Evolutionary conservation across 345 rosid species (phyloP).

Genomic region (Eucalyptus polyanthemos): DNA sequence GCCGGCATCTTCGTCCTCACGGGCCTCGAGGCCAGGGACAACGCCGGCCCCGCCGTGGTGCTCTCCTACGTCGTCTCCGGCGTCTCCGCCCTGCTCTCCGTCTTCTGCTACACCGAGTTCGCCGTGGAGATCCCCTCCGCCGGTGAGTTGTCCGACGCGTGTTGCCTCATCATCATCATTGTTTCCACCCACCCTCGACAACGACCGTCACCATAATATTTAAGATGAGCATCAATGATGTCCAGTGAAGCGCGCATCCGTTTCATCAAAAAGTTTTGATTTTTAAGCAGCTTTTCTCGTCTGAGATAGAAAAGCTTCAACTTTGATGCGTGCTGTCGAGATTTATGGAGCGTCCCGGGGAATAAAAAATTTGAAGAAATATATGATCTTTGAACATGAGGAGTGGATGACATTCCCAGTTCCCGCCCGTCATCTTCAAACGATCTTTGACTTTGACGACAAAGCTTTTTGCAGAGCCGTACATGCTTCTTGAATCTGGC

Average conservation of each 20-base stretch:
- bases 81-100: conserved; percentile 31
- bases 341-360: background rate
- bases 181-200: background rate
- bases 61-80: conserved; percentile 31
- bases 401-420: background rate
- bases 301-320: background rate
- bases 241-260: background rate
- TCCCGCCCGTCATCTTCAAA: background rate
- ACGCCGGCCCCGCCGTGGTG: conserved; percentile 39
- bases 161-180: background rate
- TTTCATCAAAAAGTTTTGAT: background rate
- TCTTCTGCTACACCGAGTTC: conserved; percentile 42
- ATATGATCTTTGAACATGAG: background rate
- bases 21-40: conserved; percentile 11
- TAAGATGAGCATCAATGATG: background rate
- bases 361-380: background rate
- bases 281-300: background rate
- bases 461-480: background rate
- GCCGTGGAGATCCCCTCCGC: conserved; percentile 41
- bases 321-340: background rate
- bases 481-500: background rate
- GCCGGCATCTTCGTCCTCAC: conserved; percentile 38
- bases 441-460: background rate
- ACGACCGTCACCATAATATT: background rate
- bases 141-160: background rate